A percentile compares a stretch with the other conserved stretches of the same genome.
Conservation (phyloP, 2,329 filamentous ascomycete species). For the Parafenestella ontariensis region DNA sequence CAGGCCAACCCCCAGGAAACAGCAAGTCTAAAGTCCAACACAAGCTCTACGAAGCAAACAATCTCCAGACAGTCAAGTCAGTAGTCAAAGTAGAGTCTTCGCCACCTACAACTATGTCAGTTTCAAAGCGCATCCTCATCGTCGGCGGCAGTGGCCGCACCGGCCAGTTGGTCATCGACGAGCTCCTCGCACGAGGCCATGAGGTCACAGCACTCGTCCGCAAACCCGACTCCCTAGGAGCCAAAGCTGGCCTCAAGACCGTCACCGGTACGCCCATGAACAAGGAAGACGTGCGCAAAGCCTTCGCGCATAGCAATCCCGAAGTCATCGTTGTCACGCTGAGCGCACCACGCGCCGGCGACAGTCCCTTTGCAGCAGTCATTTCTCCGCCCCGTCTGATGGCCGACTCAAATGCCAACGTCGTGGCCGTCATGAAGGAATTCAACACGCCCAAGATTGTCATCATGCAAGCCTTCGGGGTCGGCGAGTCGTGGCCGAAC, state of each 20-base stretch:
- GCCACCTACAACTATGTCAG: constrained; percentile 1
- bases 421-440: constrained; percentile 49
- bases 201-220: constrained; percentile 58
- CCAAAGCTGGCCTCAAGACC: constrained; percentile 46
- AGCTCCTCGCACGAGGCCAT: constrained; percentile 51
- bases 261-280: constrained; percentile 50
- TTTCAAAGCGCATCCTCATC: constrained; percentile 52
- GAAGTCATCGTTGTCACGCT: constrained; percentile 59
- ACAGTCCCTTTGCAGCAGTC: constrained; percentile 58
- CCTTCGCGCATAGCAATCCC: constrained; percentile 35
- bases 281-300: constrained; percentile 46
- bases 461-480: constrained; percentile 60
- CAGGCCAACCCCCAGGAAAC: neutral
- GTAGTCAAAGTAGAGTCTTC: constrained; percentile 21
- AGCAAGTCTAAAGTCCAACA: neutral
- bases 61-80: neutral
- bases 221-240: constrained; percentile 42
- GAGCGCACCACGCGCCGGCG: constrained; percentile 54
- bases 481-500: constrained; percentile 54
- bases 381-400: constrained; percentile 57
- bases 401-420: constrained; percentile 51
- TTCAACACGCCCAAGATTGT: constrained; percentile 53
- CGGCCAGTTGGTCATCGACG: constrained; percentile 53
- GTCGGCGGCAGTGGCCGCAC: constrained; percentile 59
- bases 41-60: neutral